Base-by-base conservation (phyloP, 148 eudicot genomes). In the Diospyros lotus region DNA sequence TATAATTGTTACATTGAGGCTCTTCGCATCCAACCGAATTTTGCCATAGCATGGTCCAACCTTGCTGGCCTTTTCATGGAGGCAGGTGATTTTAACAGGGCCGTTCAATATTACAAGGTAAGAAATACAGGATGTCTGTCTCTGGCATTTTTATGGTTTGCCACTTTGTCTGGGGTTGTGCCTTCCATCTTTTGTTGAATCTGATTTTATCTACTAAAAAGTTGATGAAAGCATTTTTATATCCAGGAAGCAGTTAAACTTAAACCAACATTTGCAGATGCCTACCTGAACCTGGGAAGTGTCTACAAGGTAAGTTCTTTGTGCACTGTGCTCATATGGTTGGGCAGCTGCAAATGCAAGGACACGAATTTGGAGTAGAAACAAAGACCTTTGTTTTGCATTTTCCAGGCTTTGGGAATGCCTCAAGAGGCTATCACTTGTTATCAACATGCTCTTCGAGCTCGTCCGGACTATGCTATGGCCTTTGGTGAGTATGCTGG, bases 1-100 rank as follows among this genome's bases (percentile, higher is more conserved):
- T 92, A 90, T 81, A 90, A 79, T 81, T 95, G 97, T 80, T 95
- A 95, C 78, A 78, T 89, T n/a, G 99, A 95, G 83, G 97, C 90
- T 66, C 87, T 95, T 9, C 89, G 93, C 39, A 69, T 92, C 73
- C 99, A 92, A 74, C 98, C 99, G 67, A 90, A 79, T 79, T 87
- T 90, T 80, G 88, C 96, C 45, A 85, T 89, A 64, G 97, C 96
- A 14, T 95, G 98, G 99, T 90, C 99, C 68, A 95, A 92, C 78
- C 96, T 95, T 80, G 97, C 94, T 76, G 97, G 97, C 12, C 91
- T 95, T 72, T 90, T 94, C 66, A 88, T 89, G 93, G 99, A 95
- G 77, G 83, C 93, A 5, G 96, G 98, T 66, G 97, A 95, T 80
- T 87, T 85, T 64, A 87, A 83, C 71, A 83, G 90, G 75, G 97